A percentile compares a stretch with the other conserved stretches of the same genome.
Conservation (phyloP, 176 grass and related monocot genomes). For the Raddia distichophylla region DNA sequence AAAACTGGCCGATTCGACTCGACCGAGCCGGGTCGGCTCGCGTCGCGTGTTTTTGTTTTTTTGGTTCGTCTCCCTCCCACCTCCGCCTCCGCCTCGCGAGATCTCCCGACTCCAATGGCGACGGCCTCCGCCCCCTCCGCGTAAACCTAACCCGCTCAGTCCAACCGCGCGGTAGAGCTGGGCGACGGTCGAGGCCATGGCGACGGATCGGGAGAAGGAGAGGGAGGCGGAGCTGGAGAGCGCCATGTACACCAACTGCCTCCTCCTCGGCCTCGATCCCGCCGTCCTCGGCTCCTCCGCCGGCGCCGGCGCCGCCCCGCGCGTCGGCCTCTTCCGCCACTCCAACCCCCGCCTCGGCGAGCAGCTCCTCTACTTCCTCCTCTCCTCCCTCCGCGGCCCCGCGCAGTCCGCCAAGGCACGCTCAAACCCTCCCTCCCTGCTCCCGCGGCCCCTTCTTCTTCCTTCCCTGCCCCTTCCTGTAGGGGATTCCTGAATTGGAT, state of each 20-base stretch:
- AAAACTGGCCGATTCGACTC: slow-evolving; percentile 10
- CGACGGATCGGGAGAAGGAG: slow-evolving; percentile 98
- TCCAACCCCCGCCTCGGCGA: slow-evolving; percentile 96
- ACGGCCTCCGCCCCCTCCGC: neutral
- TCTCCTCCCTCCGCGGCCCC: slow-evolving; percentile 87
- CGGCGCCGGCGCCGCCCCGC: slow-evolving; percentile 37
- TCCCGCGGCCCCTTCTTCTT: neutral
- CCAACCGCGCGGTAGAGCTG: neutral
- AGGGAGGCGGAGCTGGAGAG: slow-evolving; percentile 98
- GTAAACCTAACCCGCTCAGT: slow-evolving; percentile 31
- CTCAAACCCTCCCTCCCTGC: slow-evolving; percentile 7
- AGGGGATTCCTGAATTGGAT: neutral
- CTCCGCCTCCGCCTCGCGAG: slow-evolving; percentile 26
- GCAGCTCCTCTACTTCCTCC: slow-evolving; percentile 99
- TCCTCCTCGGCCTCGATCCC: slow-evolving; percentile 94
- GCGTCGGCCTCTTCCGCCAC: slow-evolving; percentile 87
- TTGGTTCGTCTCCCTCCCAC: neutral
- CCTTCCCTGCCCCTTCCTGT: too few species aligned
- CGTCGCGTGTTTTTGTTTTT: neutral
- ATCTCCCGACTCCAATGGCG: slow-evolving; percentile 43
- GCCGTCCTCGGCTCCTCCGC: slow-evolving; percentile 64
- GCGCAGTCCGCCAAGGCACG: slow-evolving; percentile 79
- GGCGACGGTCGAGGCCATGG: slow-evolving; percentile 50
- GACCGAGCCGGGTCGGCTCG: neutral
- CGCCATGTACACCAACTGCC: slow-evolving; percentile 99